These are phyloP conservation scores for Colletotrichum trifolii DNA, from an alignment of 2,329 filamentous ascomycete species.

Conservation along the genomic window DNA sequence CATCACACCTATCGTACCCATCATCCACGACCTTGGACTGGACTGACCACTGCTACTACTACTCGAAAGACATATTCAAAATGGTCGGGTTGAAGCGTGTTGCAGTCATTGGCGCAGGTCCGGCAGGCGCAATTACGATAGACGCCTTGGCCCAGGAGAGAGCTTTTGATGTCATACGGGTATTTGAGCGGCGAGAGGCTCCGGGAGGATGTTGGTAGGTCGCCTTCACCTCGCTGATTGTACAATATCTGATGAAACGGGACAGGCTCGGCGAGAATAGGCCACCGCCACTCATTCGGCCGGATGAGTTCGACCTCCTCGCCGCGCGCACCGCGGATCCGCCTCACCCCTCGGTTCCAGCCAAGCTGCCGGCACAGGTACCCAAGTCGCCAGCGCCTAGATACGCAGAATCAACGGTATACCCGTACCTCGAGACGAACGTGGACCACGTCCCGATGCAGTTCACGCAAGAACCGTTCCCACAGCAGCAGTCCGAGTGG, in stretches of 20 bases:
- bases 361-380: constrained; percentile 56
- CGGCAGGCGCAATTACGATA: constrained; percentile 68
- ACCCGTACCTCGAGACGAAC: constrained; percentile 73
- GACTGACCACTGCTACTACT: too few relatives aligned
- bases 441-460: constrained; percentile 69
- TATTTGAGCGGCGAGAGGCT: constrained; percentile 71
- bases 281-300: constrained; percentile 48
- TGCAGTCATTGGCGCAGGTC: constrained; percentile 71
- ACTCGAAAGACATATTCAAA: neutral
- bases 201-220: constrained; percentile 71
- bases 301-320: constrained; percentile 56
- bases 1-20: too few relatives aligned
- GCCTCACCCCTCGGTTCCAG: constrained; percentile 56
- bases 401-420: constrained; percentile 68
- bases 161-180: constrained; percentile 66
- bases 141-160: constrained; percentile 70
- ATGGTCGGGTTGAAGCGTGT: constrained; percentile 50
- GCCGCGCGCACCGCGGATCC: constrained; percentile 61
- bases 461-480: constrained; percentile 67
- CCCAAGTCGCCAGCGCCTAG: constrained; percentile 58
- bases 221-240: neutral
- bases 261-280: constrained; percentile 54
- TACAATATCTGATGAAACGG: neutral
- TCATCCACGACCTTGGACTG: too few relatives aligned
- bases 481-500: constrained; percentile 45